A percentile compares a stretch with the other conserved stretches of the same genome.
These are phyloP conservation scores for Cladophialophora carrionii DNA, from an alignment of 2,329 filamentous ascomycete genomes.

Conservation along the genomic window DNA sequence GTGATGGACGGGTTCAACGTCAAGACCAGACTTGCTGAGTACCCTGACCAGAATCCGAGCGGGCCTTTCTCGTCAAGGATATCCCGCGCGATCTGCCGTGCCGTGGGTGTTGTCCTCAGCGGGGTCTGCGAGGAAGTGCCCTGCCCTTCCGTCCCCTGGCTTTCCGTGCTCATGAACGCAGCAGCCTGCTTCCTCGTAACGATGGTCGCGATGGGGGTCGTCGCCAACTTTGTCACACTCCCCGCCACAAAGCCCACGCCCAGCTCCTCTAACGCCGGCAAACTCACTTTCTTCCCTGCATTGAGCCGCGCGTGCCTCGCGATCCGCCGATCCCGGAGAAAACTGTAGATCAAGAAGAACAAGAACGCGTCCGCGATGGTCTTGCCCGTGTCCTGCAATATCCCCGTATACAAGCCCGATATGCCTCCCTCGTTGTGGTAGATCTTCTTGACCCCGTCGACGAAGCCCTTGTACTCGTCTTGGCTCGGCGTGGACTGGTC, in stretches of 20 bases:
- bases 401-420: slow-evolving; percentile 69
- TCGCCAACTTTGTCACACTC: slow-evolving; percentile 73
- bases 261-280: slow-evolving; percentile 73
- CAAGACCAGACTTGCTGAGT: slow-evolving; percentile 76
- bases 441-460: slow-evolving; percentile 72
- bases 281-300: slow-evolving; percentile 45
- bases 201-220: slow-evolving; percentile 79
- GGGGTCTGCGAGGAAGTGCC: slow-evolving; percentile 39
- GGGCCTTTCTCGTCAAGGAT: slow-evolving; percentile 73
- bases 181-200: slow-evolving; percentile 80
- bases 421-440: slow-evolving; percentile 71
- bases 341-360: slow-evolving; percentile 81
- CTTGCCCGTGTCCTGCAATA: slow-evolving; percentile 67
- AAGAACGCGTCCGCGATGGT: slow-evolving; percentile 76
- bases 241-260: slow-evolving; percentile 73
- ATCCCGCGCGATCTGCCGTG: slow-evolving; percentile 62
- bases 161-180: slow-evolving; percentile 51
- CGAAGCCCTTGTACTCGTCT: slow-evolving; percentile 65
- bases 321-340: slow-evolving; percentile 53
- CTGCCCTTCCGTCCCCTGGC: slow-evolving; percentile 12
- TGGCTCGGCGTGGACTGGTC: slow-evolving; percentile 40
- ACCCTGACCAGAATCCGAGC: slow-evolving; percentile 82
- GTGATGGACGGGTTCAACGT: slow-evolving; percentile 86
- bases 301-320: slow-evolving; percentile 19
- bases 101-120: slow-evolving; percentile 40